phyloP scores from a whole-genome alignment of 495 filamentous ascomycete species.

The Penicillium macrosclerotiorum region DNA sequence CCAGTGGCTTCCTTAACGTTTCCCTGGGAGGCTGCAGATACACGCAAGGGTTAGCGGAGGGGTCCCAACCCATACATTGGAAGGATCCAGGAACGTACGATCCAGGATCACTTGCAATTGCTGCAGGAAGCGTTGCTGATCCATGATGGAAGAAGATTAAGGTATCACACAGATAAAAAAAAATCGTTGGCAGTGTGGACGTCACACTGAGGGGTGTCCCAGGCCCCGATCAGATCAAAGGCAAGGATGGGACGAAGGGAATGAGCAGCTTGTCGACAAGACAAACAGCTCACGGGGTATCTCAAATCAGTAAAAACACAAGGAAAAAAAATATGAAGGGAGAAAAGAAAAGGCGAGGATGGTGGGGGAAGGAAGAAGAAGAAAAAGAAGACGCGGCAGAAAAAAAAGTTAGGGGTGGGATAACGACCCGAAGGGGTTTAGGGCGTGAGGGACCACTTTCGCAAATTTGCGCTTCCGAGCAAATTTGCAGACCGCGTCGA shows the following conservation, averaged over 20 bases:
- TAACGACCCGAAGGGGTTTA: slow-evolving; percentile 17
- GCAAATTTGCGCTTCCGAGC: too few species aligned
- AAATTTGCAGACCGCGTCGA: neutral
- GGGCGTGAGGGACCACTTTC: slow-evolving; percentile 8
- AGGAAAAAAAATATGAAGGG: slow-evolving; percentile 22
- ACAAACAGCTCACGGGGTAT: slow-evolving; percentile 43
- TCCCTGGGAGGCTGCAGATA: slow-evolving; percentile 37
- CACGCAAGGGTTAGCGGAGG: slow-evolving; percentile 13
- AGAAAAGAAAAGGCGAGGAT: slow-evolving; percentile 18
- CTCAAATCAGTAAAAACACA: slow-evolving; percentile 28
- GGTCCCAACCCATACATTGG: neutral
- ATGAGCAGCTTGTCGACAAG: slow-evolving; percentile 36
- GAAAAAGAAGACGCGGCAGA: slow-evolving; percentile 18
- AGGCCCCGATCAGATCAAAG: slow-evolving; percentile 13
- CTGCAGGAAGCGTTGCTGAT: slow-evolving; percentile 70
- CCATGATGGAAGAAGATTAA: slow-evolving; percentile 50
- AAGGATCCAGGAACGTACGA: slow-evolving; percentile 52
- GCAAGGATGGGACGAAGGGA: slow-evolving; percentile 15
- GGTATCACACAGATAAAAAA: slow-evolving; percentile 12
- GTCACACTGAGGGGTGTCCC: slow-evolving; percentile 21
- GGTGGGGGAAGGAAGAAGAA: slow-evolving; percentile 21
- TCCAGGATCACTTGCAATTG: slow-evolving; percentile 73
- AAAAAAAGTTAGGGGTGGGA: slow-evolving; percentile 25
- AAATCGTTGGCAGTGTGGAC: neutral
- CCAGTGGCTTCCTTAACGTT: slow-evolving; percentile 86